Percentiles rank a stretch among this genome's conserved stretches.
Conservation (phyloP, 1,139 yeast genomes). For the Insectozyma bohioensis region DNA sequence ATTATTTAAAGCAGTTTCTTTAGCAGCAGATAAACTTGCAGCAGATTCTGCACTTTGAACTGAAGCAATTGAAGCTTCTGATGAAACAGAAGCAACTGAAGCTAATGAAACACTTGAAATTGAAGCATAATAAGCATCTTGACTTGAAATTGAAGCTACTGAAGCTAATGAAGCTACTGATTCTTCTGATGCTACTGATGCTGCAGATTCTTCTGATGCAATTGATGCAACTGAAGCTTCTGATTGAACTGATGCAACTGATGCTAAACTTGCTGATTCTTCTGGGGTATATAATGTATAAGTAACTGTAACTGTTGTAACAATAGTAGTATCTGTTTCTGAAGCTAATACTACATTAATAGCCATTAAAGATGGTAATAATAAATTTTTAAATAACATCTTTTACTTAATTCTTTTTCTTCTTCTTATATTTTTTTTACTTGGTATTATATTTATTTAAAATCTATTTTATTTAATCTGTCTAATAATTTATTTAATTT, state of each 20-base stretch:
- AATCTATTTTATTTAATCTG: no score
- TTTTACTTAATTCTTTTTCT: no score
- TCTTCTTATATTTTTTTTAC: no score
- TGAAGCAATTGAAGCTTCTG: constrained; percentile 3
- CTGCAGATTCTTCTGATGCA: constrained; percentile 15
- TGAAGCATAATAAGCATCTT: no score
- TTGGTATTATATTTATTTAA: no score
- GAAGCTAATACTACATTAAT: constrained; percentile 26
- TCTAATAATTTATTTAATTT: no score
- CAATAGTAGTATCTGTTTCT: constrained; percentile 44
- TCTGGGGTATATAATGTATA: constrained; percentile 43
- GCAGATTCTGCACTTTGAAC: constrained; percentile 1
- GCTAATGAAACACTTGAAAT: constrained; percentile 17
- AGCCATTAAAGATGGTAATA: constrained; percentile 21
- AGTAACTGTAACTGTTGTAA: constrained; percentile 43
- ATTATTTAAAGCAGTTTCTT: constrained; percentile 27
- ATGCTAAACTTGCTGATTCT: constrained; percentile 31
- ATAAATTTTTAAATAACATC: constrained; percentile 30
- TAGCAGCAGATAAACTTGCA: constrained; percentile 14
- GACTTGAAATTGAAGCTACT: no score
- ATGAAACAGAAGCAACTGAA: constrained; percentile 6
- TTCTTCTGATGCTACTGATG: constrained; percentile 17
- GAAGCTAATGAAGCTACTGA: constrained; percentile 13
- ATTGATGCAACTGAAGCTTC: constrained; percentile 20
- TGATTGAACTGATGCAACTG: constrained; percentile 17